Conservation (phyloP, 108 stramenopile species). For the Bacterosira constricta region DNA sequence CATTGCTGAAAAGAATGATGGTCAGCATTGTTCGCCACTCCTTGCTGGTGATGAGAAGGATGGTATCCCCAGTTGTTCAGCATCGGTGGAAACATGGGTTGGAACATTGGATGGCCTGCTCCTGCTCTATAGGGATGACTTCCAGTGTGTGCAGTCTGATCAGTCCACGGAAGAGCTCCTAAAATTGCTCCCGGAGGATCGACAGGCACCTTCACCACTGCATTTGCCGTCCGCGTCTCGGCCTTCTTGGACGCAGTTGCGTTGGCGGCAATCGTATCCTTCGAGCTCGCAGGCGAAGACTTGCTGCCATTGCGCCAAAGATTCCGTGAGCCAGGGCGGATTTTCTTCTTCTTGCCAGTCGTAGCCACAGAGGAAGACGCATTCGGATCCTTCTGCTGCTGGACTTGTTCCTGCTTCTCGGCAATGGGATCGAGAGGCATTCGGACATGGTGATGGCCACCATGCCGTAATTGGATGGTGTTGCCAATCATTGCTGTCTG, state of each 20-base stretch:
- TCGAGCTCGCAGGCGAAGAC: too few relatives aligned
- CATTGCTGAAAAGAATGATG: constrained; percentile 13
- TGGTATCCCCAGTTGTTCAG: constrained; percentile 27
- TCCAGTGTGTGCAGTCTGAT: neutral
- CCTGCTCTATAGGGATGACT: neutral
- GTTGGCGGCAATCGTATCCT: neutral
- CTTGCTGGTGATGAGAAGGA: neutral
- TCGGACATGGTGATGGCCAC: neutral
- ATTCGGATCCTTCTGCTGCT: neutral
- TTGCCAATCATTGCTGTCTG: neutral
- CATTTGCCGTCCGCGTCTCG: neutral
- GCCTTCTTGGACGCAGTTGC: neutral
- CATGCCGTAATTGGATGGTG: neutral
- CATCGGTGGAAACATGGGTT: constrained; percentile 6
- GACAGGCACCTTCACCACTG: constrained; percentile 10
- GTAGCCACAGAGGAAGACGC: too few relatives aligned
- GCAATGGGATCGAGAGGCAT: neutral
- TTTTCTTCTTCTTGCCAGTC: neutral
- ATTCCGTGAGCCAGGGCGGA: neutral
- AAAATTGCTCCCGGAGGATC: constrained; percentile 36
- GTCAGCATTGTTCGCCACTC: neutral
- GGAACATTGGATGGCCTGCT: neutral
- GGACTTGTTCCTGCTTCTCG: neutral
- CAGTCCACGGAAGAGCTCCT: constrained; percentile 4
- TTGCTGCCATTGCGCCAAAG: too few relatives aligned